These are phyloP conservation scores for Trypanosoma caninum DNA, from an alignment of 208 protist species.

Conservation along the genomic window DNA sequence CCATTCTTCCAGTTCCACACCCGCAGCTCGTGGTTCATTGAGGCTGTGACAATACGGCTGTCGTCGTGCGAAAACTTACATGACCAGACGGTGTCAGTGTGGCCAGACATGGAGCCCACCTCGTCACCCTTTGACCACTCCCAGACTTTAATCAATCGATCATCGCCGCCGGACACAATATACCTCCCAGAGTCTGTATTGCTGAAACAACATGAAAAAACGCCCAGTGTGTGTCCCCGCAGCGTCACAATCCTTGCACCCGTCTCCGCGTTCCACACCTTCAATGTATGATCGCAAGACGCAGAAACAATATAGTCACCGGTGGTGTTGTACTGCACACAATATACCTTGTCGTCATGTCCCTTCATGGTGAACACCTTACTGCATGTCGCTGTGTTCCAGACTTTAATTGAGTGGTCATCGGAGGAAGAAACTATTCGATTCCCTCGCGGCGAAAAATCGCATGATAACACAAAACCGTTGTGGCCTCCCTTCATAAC, in stretches of 20 bases:
- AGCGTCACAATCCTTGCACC: conserved; percentile 55
- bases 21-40: conserved; percentile 86
- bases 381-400: conserved; percentile 60
- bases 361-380: conserved; percentile 62
- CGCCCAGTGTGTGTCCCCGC: conserved; percentile 62
- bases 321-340: conserved; percentile 30
- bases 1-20: conserved; percentile 60
- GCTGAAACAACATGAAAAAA: conserved; percentile 86
- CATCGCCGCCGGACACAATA: conserved; percentile 77
- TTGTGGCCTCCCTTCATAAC: conserved; percentile 88
- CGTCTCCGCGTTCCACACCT: conserved; percentile 80
- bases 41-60: conserved; percentile 63
- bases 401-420: conserved; percentile 78
- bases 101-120: conserved; percentile 57
- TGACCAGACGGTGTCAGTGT: conserved; percentile 84
- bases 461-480: conserved; percentile 84
- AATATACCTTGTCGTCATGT: conserved; percentile 43
- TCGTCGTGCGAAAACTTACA: conserved; percentile 68
- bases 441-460: conserved; percentile 85
- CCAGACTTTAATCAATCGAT: conserved; percentile 83
- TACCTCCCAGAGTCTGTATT: conserved; percentile 67
- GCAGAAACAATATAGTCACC: conserved; percentile 51
- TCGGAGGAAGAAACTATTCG: conserved; percentile 72
- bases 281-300: conserved; percentile 74
- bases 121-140: conserved; percentile 70